Evolutionary conservation across 495 filamentous ascomycete species (phyloP), one percentile per base, ranked within the genome.

Genomic region (Podospora comata): DNA sequence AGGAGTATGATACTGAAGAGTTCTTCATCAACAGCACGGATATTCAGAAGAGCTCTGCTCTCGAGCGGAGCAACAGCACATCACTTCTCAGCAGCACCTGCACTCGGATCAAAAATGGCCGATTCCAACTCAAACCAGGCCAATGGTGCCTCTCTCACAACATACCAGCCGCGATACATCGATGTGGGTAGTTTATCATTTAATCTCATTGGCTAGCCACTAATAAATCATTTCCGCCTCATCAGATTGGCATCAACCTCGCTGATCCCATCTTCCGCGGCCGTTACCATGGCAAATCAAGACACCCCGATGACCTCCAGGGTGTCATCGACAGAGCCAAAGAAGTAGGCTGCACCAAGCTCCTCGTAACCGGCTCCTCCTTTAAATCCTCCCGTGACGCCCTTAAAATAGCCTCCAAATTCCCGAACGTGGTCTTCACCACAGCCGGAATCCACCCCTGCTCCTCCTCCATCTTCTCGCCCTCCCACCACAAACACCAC

Each of bases 391-490:
- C 92, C 1, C 77, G 84, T 57, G 83, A 89, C 70, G 95, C 93
- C 0, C 79, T 97, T 13, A 78, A 89, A 55, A 83, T 99, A 56
- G 87, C 92, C 19, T 77, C 85, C 67, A 81, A 89, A 71, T 88
- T 94, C 76, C 88, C 93, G 23, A 91, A 91, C 26, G 85, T 89
- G 53, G 91, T 93, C 74, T 97, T 91, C 76, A 86, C 90, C 9
- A 99, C 95, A 7, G 89, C 97, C 26, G 95, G 95, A 62, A 91
- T 99, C 23, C 95, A 99, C 76, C 95, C 95, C 32, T 99, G 95
- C 79, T 82, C 85, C 81, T 81, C 88, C 79, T 79, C 87, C 81
- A 82, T 87, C 77, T 84, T 98, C 87, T 78, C 75, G 73, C 83
- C 88, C 60, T 79, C 82, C 16, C 82, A 90, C 75, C 83, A 84